Percentiles rank a stretch among this genome's conserved stretches.
Conservation (phyloP, 768 basidiomycete species). For the Podaxis sp. region DNA sequence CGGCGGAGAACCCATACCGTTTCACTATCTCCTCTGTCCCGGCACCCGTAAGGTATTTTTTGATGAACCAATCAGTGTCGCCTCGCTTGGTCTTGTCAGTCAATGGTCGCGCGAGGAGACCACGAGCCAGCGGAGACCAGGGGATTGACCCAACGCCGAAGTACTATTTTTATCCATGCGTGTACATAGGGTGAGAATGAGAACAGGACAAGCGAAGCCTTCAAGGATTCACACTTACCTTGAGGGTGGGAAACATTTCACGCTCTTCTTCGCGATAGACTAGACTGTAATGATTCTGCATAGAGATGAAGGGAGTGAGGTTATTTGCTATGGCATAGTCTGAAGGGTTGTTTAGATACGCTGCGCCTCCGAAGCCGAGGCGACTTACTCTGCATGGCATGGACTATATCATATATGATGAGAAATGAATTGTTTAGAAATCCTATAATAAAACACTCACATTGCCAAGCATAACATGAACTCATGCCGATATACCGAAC, state of each 20-base stretch:
- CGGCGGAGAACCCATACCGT: conserved; percentile 23
- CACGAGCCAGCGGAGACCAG: conserved; percentile 57
- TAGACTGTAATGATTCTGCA: conserved; percentile 65
- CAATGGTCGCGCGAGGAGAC: conserved; percentile 45
- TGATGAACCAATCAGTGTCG: conserved; percentile 29
- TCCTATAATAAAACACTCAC: conserved; percentile 28
- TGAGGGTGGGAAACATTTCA: conserved; percentile 58
- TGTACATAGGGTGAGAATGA: background rate
- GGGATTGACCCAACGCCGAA: conserved; percentile 57
- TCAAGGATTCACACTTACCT: conserved; percentile 27
- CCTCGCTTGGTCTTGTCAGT: conserved; percentile 37
- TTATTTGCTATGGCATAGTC: conserved; percentile 61
- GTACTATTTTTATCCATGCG: conserved; percentile 26
- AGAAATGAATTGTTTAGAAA: background rate
- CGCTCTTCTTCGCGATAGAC: conserved; percentile 65
- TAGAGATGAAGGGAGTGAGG: conserved; percentile 59
- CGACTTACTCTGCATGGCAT: conserved; percentile 53
- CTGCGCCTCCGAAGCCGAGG: background rate
- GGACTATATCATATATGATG: conserved; percentile 27
- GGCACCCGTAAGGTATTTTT: conserved; percentile 18
- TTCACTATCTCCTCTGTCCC: conserved; percentile 34
- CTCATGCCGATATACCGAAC: conserved; percentile 62
- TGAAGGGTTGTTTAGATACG: conserved; percentile 17
- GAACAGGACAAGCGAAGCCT: background rate
- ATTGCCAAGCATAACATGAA: conserved; percentile 55